A percentile compares a stretch with the other conserved stretches of the same genome.
Conservation (phyloP, 768 basidiomycete species). For the Pholiota molesta region DNA sequence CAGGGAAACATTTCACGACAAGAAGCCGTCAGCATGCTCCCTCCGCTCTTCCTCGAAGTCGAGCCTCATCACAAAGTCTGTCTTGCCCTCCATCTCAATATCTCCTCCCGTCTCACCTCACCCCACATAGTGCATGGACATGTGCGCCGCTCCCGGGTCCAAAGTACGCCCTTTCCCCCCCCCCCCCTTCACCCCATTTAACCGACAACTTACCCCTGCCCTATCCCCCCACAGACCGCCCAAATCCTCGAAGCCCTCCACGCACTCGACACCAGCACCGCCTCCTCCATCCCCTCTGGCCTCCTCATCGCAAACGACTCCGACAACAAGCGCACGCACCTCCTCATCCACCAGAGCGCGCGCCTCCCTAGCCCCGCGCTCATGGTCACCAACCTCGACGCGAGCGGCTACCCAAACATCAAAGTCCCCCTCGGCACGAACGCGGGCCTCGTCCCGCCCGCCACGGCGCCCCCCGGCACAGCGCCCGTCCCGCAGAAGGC, state of each 20-base stretch:
- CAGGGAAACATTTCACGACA: constrained; percentile 96
- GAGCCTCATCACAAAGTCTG: constrained; percentile 83
- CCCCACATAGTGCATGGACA: constrained; percentile 77
- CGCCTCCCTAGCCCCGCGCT: constrained; percentile 89
- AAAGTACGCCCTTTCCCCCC: constrained; percentile 72
- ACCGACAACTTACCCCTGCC: background rate
- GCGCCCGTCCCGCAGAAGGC: no score
- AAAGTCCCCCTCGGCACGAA: constrained; percentile 45
- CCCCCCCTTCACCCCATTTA: background rate
- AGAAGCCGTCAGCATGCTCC: constrained; percentile 99
- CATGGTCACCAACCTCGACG: constrained; percentile 96
- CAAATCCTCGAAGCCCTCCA: constrained; percentile 97
- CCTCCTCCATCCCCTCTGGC: constrained; percentile 76
- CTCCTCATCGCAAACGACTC: constrained; percentile 95
- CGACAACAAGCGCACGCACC: constrained; percentile 91
- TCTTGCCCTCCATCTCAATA: constrained; percentile 5
- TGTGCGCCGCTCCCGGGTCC: constrained; percentile 98
- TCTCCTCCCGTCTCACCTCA: background rate
- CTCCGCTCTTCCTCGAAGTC: constrained; percentile 93
- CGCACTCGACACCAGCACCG: constrained; percentile 65
- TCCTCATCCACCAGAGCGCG: constrained; percentile 97
- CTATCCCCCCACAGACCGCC: constrained; percentile 75
- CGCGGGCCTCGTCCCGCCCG: background rate
- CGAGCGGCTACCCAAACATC: constrained; percentile 79
- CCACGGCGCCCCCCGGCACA: no score